A percentile compares a stretch with the other conserved stretches of the same genome.
Evolutionary conservation across 2,329 filamentous ascomycete genomes (phyloP).

Genomic region (Stagonosporopsis cucurbitacearum): DNA sequence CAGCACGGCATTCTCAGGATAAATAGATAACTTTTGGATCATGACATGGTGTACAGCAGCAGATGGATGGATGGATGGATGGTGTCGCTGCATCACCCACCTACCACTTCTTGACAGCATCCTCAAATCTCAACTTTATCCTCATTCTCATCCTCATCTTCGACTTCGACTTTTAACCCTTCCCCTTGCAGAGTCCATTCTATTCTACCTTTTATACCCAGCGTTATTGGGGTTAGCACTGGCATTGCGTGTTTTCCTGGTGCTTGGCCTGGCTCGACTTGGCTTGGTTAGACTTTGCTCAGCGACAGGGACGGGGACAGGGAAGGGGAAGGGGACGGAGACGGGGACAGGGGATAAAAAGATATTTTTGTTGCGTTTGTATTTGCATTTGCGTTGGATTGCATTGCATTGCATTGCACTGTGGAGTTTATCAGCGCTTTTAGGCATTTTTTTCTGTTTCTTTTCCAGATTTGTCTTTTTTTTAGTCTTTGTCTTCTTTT

Average conservation of each 20-base stretch:
- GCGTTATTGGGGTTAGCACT: not conserved
- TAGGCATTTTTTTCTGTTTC: not conserved
- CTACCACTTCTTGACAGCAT: too few species aligned
- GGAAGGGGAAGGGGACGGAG: too few species aligned
- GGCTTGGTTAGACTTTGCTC: too few species aligned
- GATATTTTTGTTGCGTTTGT: constrained; percentile 3
- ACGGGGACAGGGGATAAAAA: too few species aligned
- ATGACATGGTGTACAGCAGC: not conserved
- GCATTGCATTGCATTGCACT: constrained; percentile 9
- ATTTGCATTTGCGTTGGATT: constrained; percentile 2
- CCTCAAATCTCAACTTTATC: not conserved
- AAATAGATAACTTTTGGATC: not conserved
- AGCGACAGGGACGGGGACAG: constrained; percentile 3
- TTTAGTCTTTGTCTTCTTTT: too few species aligned
- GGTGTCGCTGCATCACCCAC: too few species aligned
- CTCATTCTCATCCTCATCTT: constrained; percentile 1
- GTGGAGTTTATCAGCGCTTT: not conserved
- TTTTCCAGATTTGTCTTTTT: too few species aligned
- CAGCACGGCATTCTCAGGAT: too few species aligned
- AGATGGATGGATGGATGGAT: too few species aligned
- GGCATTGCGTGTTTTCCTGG: constrained; percentile 10
- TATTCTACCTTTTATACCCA: constrained; percentile 5
- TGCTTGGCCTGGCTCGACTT: too few species aligned
- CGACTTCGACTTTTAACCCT: too few species aligned
- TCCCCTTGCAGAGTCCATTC: too few species aligned